These are phyloP conservation scores for Penicillium nordicum DNA, from an alignment of 2,329 filamentous ascomycete species.

Conservation along the genomic window DNA sequence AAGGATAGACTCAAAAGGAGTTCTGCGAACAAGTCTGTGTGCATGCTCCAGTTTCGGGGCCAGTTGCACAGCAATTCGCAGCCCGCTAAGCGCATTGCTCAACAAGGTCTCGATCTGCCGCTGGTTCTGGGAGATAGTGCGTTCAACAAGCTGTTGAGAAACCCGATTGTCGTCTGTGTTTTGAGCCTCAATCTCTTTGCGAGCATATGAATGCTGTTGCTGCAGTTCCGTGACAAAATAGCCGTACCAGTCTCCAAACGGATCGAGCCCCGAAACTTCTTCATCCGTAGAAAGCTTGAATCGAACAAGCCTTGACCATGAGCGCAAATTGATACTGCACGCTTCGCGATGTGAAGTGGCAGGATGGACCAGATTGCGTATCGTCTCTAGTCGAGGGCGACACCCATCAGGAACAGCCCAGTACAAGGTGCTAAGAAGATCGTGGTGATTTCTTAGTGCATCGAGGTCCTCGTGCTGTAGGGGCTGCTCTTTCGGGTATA, in stretches of 20 bases:
- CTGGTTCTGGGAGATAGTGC: constrained; percentile 56
- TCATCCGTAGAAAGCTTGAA: constrained; percentile 57
- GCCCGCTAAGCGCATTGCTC: constrained; percentile 50
- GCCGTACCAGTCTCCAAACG: constrained; percentile 54
- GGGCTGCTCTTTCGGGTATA: constrained; percentile 56
- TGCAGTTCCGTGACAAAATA: constrained; percentile 53
- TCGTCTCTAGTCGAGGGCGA: constrained; percentile 51
- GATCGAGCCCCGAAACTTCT: constrained; percentile 42
- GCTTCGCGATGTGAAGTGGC: constrained; percentile 57
- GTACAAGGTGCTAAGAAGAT: constrained; percentile 59
- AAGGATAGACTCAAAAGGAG: constrained; percentile 47
- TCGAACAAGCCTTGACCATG: constrained; percentile 56
- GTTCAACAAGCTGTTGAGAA: constrained; percentile 48
- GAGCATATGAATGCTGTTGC: constrained; percentile 54
- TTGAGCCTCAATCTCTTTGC: constrained; percentile 57
- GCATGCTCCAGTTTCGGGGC: constrained; percentile 42
- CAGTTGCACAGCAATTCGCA: constrained; percentile 48
- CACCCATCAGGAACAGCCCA: constrained; percentile 53
- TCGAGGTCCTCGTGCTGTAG: constrained; percentile 53
- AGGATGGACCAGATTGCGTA: constrained; percentile 56
- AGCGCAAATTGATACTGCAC: constrained; percentile 56
- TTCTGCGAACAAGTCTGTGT: constrained; percentile 43
- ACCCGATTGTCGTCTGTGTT: constrained; percentile 40
- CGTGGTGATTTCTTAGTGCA: constrained; percentile 60
- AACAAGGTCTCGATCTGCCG: constrained; percentile 55